phyloP scores from a whole-genome alignment of 2,329 filamentous ascomycete species.

The Alternaria novae-zelandiae region DNA sequence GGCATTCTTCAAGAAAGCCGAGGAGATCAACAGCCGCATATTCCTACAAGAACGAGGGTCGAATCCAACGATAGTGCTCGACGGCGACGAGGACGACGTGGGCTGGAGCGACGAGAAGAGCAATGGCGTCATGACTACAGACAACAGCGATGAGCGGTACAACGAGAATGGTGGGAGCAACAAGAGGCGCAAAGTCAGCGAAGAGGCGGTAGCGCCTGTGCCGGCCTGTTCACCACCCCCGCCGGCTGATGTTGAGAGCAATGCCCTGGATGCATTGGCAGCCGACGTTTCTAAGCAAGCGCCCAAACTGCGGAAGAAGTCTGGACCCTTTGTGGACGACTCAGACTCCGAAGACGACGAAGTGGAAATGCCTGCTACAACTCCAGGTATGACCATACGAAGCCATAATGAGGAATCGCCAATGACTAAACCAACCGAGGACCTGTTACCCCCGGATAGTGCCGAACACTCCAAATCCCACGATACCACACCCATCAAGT shows the following conservation, averaged over 20 bases:
- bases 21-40: constrained; percentile 48
- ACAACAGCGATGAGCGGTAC: constrained; percentile 42
- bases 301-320: constrained; percentile 42
- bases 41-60: constrained; percentile 44
- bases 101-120: constrained; percentile 41
- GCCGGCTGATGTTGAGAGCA: constrained; percentile 17
- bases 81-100: constrained; percentile 31
- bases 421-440: constrained; percentile 32
- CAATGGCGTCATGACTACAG: constrained; percentile 23
- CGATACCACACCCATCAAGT: constrained; percentile 43
- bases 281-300: constrained; percentile 13
- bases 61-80: constrained; percentile 26
- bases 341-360: constrained; percentile 65
- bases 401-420: constrained; percentile 13
- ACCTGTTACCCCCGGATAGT: constrained; percentile 14
- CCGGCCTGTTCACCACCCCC: constrained; percentile 44
- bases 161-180: constrained; percentile 52
- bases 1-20: constrained; percentile 62
- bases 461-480: not conserved
- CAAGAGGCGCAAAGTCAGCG: constrained; percentile 50
- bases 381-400: constrained; percentile 31
- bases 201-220: constrained; percentile 48
- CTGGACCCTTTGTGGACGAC: constrained; percentile 73
- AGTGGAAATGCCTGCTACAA: constrained; percentile 8
- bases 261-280: constrained; percentile 5